Conservation (phyloP, 2,329 filamentous ascomycete genomes). For the Colletotrichum godetiae region DNA sequence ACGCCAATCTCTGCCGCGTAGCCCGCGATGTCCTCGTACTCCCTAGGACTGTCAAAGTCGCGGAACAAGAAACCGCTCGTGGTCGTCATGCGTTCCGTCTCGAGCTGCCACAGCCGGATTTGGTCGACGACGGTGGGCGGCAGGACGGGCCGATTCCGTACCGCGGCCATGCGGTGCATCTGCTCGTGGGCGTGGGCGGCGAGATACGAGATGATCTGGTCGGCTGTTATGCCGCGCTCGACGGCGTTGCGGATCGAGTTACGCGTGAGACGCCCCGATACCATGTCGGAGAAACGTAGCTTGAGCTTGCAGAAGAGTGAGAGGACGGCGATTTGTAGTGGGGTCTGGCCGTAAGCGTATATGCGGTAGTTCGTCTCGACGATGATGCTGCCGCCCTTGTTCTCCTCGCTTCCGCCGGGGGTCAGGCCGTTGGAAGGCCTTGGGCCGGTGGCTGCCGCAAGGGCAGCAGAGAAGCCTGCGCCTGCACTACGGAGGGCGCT, state of each 20-base stretch:
- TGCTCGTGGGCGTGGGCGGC: constrained; percentile 94
- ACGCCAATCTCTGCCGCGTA: constrained; percentile 95
- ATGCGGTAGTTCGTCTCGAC: constrained; percentile 98
- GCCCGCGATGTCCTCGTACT: constrained; percentile 76
- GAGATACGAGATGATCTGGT: constrained; percentile 95
- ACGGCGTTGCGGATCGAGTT: constrained; percentile 90
- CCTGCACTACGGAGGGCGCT: constrained; percentile 77
- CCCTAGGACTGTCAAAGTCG: constrained; percentile 79
- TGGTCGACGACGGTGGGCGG: constrained; percentile 98
- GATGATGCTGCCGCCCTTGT: constrained; percentile 83
- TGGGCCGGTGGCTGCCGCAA: constrained; percentile 55
- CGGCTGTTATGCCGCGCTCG: constrained; percentile 88
- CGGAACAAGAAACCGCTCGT: constrained; percentile 88
- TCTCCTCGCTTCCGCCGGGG: constrained; percentile 50
- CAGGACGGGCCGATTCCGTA: constrained; percentile 75
- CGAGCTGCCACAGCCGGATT: constrained; percentile 96
- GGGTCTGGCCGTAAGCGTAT: constrained; percentile 95
- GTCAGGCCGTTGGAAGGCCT: constrained; percentile 46
- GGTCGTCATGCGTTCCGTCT: constrained; percentile 92
- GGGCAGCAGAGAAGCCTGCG: constrained; percentile 75
- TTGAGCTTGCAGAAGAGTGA: constrained; percentile 88
- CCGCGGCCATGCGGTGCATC: constrained; percentile 76
- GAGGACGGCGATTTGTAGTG: constrained; percentile 93
- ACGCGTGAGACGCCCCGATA: constrained; percentile 90
- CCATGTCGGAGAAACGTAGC: constrained; percentile 93